These are phyloP conservation scores for Boletus speciosus DNA, from an alignment of 768 basidiomycete genomes.

Conservation along the genomic window DNA sequence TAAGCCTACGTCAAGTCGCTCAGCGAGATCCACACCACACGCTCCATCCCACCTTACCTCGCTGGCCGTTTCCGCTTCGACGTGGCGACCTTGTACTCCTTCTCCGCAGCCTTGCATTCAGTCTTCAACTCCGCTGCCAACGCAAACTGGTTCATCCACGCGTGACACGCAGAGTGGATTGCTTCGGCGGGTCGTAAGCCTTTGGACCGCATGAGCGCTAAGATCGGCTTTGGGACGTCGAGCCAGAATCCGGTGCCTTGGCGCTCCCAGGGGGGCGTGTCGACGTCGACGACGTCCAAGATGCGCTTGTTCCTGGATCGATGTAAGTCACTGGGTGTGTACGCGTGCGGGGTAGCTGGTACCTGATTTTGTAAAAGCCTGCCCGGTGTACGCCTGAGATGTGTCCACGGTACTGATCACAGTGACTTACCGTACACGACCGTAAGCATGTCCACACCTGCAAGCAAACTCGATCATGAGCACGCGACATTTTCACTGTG, in stretches of 20 bases:
- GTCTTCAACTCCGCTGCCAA: slow-evolving; percentile 68
- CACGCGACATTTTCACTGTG: background rate
- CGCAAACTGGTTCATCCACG: slow-evolving; percentile 73
- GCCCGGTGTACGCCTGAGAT: background rate
- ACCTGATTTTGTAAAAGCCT: slow-evolving; percentile 85
- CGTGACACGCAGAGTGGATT: slow-evolving; percentile 84
- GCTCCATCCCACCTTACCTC: slow-evolving; percentile 9
- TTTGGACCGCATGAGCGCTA: slow-evolving; percentile 52
- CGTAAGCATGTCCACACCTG: slow-evolving; percentile 61
- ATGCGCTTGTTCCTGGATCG: slow-evolving; percentile 52
- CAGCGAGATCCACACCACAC: background rate
- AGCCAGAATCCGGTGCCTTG: slow-evolving; percentile 78
- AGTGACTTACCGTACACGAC: slow-evolving; percentile 65
- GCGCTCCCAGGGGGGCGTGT: slow-evolving; percentile 73
- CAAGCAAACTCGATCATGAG: background rate
- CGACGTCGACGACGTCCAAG: slow-evolving; percentile 73
- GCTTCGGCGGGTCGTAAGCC: slow-evolving; percentile 69
- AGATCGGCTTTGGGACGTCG: slow-evolving; percentile 56
- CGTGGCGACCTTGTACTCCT: slow-evolving; percentile 56
- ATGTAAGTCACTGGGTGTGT: background rate
- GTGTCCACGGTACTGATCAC: background rate
- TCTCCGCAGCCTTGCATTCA: slow-evolving; percentile 79
- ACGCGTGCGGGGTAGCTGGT: background rate
- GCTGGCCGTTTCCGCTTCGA: slow-evolving; percentile 66
- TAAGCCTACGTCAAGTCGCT: slow-evolving; percentile 45